A percentile compares a stretch with the other conserved stretches of the same genome.
Conservation (phyloP, 2,329 filamentous ascomycete species). For the Arthrocladium fulminans region DNA sequence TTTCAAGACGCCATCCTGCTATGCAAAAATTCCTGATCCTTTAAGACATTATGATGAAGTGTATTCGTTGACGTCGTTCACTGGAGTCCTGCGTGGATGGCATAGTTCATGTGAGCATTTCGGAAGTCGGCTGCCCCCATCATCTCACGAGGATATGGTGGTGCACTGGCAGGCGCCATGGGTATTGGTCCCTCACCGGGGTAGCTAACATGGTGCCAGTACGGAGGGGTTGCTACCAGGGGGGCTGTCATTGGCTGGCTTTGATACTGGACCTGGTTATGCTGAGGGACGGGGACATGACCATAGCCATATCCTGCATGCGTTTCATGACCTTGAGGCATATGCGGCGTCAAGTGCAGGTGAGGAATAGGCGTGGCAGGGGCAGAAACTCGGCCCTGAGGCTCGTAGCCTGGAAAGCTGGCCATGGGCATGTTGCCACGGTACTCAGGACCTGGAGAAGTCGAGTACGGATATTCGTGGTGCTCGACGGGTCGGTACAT, state of each 20-base stretch:
- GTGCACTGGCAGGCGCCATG: slow-evolving; percentile 22
- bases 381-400: slow-evolving; percentile 10
- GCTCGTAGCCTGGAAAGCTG: slow-evolving; percentile 29
- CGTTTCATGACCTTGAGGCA: slow-evolving; percentile 12
- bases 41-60: slow-evolving; percentile 6
- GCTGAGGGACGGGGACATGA: slow-evolving; percentile 15
- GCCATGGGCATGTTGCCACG: slow-evolving; percentile 34
- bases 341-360: slow-evolving; percentile 20
- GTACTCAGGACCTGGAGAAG: slow-evolving; percentile 28
- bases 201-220: slow-evolving; percentile 33
- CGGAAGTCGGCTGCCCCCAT: slow-evolving; percentile 16
- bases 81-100: slow-evolving; percentile 5
- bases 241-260: slow-evolving; percentile 24
- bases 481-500: slow-evolving; percentile 35
- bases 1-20: slow-evolving; percentile 2
- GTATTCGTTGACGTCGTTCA: slow-evolving; percentile 8
- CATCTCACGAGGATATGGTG: slow-evolving; percentile 18
- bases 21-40: slow-evolving; percentile 1
- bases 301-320: slow-evolving; percentile 17
- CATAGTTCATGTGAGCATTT: slow-evolving; percentile 15
- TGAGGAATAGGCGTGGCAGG: slow-evolving; percentile 16
- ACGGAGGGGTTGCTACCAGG: slow-evolving; percentile 23
- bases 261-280: slow-evolving; percentile 9
- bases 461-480: slow-evolving; percentile 40
- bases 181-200: slow-evolving; percentile 25